Percentiles rank a stretch among this genome's conserved stretches.
These are phyloP conservation scores for Ganoderma resinaceum DNA, from an alignment of 1,284 basidiomycete genomes.

Conservation along the genomic window DNA sequence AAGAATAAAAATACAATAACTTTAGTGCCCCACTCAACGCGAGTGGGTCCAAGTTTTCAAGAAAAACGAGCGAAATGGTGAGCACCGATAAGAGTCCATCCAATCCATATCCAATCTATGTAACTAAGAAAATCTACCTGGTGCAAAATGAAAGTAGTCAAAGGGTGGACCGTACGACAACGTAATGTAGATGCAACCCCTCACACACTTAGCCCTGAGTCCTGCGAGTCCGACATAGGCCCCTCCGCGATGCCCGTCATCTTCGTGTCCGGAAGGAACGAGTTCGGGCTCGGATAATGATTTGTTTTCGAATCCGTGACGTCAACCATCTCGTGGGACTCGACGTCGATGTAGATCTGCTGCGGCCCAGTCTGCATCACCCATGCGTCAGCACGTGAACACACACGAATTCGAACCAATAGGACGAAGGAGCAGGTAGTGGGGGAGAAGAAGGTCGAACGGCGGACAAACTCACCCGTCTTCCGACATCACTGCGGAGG, in stretches of 20 bases:
- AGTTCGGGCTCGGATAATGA: background rate
- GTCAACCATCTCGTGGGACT: constrained; percentile 40
- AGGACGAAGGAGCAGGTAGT: background rate
- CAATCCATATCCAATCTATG: background rate
- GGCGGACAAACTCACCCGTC: background rate
- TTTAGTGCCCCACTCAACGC: background rate
- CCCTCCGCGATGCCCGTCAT: background rate
- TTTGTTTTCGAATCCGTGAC: constrained; percentile 15
- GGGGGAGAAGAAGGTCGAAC: background rate
- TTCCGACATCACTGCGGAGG: background rate
- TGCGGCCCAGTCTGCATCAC: constrained; percentile 19
- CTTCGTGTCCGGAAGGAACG: constrained; percentile 12
- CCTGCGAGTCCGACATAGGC: background rate
- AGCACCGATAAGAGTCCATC: background rate
- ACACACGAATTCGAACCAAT: background rate
- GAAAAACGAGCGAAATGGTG: background rate
- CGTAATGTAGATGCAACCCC: background rate
- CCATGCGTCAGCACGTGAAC: background rate
- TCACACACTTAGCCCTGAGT: background rate
- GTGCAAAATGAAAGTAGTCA: background rate
- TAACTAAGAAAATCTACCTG: background rate
- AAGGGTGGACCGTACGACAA: background rate
- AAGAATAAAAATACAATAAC: constrained; percentile 1
- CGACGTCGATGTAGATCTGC: constrained; percentile 40
- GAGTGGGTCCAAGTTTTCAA: background rate